phyloP scores from a whole-genome alignment of 2,329 filamentous ascomycete species.

The Pseudogymnoascus sp. region DNA sequence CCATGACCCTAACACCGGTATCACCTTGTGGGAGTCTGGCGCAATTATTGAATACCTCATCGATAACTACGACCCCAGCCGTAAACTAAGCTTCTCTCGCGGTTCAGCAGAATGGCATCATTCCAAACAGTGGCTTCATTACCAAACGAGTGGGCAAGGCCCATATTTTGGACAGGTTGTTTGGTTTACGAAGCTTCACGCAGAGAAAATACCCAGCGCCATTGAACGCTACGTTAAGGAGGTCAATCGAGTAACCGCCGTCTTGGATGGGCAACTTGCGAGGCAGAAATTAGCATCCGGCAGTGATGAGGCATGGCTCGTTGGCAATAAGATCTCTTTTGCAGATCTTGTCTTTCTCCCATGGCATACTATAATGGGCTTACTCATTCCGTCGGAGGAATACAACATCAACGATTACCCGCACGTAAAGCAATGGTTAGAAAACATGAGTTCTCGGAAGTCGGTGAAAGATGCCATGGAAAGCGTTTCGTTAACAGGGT shows the following conservation, averaged over 20 bases:
- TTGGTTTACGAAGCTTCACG: conserved; percentile 26
- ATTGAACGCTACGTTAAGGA: conserved; percentile 38
- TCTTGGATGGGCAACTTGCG: conserved; percentile 34
- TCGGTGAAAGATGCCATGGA: neutral
- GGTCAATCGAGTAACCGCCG: conserved; percentile 26
- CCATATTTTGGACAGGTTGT: conserved; percentile 30
- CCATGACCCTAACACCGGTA: conserved; percentile 32
- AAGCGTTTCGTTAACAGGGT: neutral
- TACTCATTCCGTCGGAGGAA: conserved; percentile 8
- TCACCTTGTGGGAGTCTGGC: conserved; percentile 23
- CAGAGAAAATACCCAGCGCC: conserved; percentile 34
- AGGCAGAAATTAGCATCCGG: conserved; percentile 16
- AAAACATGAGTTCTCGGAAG: neutral
- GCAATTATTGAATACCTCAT: conserved; percentile 36
- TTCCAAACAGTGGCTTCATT: conserved; percentile 30
- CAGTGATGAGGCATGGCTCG: conserved; percentile 27
- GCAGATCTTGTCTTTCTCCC: conserved; percentile 26
- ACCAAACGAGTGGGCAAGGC: conserved; percentile 29
- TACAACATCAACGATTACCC: neutral
- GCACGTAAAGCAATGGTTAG: neutral
- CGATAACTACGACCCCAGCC: conserved; percentile 30
- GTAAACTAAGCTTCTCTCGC: neutral
- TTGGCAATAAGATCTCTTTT: conserved; percentile 32
- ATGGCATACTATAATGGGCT: conserved; percentile 14
- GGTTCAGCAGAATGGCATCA: conserved; percentile 14